A percentile compares a stretch with the other conserved stretches of the same genome.
Conservation (phyloP, 208 protist genomes). For the Trypanosoma grayi region DNA sequence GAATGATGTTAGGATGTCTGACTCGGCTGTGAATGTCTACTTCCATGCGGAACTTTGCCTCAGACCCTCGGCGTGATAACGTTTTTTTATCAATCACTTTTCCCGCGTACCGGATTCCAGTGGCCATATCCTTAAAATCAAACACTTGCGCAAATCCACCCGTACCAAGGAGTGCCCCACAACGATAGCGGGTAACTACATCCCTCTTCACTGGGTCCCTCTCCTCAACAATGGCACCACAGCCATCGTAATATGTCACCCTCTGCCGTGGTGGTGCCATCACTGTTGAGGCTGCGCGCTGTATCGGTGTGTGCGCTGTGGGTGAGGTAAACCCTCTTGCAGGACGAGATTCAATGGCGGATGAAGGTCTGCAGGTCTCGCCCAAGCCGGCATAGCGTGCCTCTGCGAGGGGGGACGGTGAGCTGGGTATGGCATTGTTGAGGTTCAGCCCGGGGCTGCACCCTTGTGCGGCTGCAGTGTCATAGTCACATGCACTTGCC, state of each 20-base stretch:
- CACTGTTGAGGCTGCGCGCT: conserved; percentile 19
- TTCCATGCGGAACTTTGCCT: conserved; percentile 55
- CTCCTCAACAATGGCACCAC: conserved; percentile 40
- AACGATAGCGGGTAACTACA: conserved; percentile 40
- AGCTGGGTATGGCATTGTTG: conserved; percentile 34
- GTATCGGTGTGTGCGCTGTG: conserved; percentile 3
- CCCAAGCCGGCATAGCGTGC: conserved; percentile 26
- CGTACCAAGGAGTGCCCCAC: conserved; percentile 50
- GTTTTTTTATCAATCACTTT: conserved; percentile 70
- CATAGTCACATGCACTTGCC: conserved; percentile 28
- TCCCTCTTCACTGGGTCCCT: conserved; percentile 26
- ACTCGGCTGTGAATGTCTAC: conserved; percentile 62
- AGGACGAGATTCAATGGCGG: conserved; percentile 2
- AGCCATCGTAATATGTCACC: conserved; percentile 22
- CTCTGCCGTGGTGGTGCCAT: conserved; percentile 8
- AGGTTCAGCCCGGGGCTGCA: conserved; percentile 18
- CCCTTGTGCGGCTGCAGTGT: conserved; percentile 23
- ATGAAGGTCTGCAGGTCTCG: conserved; percentile 9
- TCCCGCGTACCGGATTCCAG: conserved; percentile 37
- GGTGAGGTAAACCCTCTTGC: background rate
- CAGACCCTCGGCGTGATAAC: conserved; percentile 27
- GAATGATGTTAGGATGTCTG: conserved; percentile 70
- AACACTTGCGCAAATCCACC: conserved; percentile 70
- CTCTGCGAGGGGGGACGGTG: conserved; percentile 38
- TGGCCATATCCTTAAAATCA: conserved; percentile 44